Conservation (phyloP, 192 early-diverging fungal species). For the Entomortierella chlamydospora region DNA sequence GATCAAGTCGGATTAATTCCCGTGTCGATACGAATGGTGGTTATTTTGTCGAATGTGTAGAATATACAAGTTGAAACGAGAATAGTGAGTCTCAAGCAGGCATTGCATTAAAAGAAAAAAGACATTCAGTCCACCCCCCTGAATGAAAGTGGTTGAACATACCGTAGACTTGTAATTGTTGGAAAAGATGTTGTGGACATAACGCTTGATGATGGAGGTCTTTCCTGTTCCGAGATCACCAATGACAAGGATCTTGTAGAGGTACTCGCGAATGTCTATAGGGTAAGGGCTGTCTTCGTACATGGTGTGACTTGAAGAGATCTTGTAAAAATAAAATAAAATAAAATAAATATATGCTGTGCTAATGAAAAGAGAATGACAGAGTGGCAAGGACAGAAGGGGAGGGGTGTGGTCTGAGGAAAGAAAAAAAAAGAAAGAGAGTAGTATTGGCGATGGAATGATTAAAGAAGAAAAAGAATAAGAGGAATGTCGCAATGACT, state of each 20-base stretch:
- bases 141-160: slow-evolving; percentile 23
- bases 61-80: not conserved
- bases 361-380: no score
- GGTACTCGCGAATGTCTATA: slow-evolving; percentile 62
- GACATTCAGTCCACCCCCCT: no score
- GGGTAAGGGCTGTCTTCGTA: slow-evolving; percentile 41
- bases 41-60: not conserved
- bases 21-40: not conserved
- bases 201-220: slow-evolving; percentile 70
- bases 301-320: no score
- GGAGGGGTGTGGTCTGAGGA: no score
- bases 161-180: slow-evolving; percentile 70
- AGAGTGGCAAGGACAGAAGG: no score
- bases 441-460: no score
- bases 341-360: no score
- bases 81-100: not conserved
- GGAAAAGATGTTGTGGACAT: slow-evolving; percentile 70
- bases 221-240: slow-evolving; percentile 71
- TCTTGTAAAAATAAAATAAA: no score
- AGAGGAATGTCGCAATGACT: no score
- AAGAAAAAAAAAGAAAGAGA: no score
- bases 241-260: slow-evolving; percentile 72
- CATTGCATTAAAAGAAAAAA: no score
- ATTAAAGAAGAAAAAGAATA: no score
- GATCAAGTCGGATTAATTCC: not conserved